Percentiles rank a stretch among this genome's conserved stretches.
These are phyloP conservation scores for Lenwebbia sp. DNA, from an alignment of 345 rosid species.

Conservation along the genomic window DNA sequence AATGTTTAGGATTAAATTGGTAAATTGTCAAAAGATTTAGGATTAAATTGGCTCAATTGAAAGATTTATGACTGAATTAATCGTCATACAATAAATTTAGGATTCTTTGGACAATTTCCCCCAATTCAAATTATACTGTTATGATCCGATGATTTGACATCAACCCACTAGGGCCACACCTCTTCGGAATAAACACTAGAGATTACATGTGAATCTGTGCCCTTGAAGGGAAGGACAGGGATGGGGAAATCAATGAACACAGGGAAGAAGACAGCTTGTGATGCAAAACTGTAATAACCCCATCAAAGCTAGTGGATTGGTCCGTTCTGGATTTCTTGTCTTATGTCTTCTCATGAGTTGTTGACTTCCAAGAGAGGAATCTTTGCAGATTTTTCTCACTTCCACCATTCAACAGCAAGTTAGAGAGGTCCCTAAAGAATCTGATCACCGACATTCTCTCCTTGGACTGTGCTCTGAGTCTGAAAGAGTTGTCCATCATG, in stretches of 20 bases:
- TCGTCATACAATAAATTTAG: no score
- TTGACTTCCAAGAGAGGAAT: neutral
- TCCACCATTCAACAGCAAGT: neutral
- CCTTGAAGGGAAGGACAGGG: neutral
- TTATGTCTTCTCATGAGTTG: neutral
- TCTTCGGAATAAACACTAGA: no score
- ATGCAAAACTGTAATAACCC: neutral
- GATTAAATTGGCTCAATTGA: no score
- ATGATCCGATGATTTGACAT: neutral
- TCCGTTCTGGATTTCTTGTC: neutral
- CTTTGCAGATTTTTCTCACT: neutral
- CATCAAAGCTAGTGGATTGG: neutral
- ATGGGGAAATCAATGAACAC: neutral
- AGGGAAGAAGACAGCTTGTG: neutral
- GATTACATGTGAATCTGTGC: no score
- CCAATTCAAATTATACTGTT: no score
- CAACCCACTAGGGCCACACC: no score
- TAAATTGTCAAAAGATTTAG: no score
- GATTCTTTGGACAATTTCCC: no score
- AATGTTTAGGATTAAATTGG: no score
- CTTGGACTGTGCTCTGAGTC: no score
- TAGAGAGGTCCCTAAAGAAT: neutral
- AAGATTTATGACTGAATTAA: no score
- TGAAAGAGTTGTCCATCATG: neutral
- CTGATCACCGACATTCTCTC: neutral